These are phyloP conservation scores for Quercus robur DNA, from an alignment of 306 rosid genomes.

Conservation along the genomic window DNA sequence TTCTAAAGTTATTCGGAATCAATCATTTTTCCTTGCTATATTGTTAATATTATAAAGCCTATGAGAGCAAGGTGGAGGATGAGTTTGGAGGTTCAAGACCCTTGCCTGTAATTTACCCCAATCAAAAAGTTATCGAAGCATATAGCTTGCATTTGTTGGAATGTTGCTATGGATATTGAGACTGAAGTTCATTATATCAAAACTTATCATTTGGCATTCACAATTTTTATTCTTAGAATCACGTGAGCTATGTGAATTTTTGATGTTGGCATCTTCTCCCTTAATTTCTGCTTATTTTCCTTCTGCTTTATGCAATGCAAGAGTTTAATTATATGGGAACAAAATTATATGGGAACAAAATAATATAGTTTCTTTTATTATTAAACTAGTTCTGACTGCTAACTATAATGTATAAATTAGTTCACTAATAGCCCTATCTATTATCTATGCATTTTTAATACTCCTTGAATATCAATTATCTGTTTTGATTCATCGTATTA, in stretches of 20 bases:
- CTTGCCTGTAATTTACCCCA: no score
- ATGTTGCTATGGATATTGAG: not conserved
- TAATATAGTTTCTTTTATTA: not conserved
- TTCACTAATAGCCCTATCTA: not conserved
- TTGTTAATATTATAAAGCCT: not conserved
- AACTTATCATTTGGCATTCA: not conserved
- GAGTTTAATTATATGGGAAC: not conserved
- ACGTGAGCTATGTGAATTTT: not conserved
- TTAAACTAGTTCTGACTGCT: not conserved
- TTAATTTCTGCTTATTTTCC: not conserved
- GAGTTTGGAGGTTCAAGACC: no score
- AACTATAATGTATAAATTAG: not conserved
- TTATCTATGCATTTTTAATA: no score
- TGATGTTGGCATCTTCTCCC: not conserved
- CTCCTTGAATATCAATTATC: no score
- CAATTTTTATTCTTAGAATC: not conserved
- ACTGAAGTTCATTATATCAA: not conserved
- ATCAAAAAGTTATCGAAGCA: no score
- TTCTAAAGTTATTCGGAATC: not conserved
- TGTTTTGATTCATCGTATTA: no score
- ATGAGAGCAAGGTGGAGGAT: not conserved
- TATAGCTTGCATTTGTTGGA: not conserved
- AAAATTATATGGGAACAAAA: not conserved
- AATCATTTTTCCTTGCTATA: not conserved
- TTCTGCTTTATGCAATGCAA: not conserved